phyloP scores from a whole-genome alignment of 768 basidiomycete genomes.

The Naganishia friedmannii region DNA sequence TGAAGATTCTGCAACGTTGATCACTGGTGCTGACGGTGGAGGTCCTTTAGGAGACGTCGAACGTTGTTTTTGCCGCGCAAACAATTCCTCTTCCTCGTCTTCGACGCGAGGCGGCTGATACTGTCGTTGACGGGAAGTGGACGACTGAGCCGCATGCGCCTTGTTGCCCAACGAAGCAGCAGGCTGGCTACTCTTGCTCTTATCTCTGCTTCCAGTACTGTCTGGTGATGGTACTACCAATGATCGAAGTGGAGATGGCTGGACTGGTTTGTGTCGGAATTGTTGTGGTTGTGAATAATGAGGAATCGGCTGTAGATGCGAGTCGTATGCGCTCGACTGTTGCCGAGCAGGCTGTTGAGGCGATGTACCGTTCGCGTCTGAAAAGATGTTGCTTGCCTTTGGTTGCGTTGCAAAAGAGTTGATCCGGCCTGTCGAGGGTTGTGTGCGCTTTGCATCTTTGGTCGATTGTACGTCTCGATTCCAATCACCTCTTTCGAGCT shows the following conservation, averaged over 20 bases:
- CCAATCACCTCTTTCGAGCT: constrained; percentile 40
- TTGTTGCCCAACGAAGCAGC: not conserved
- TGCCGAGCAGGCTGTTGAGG: not conserved
- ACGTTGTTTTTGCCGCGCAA: not conserved
- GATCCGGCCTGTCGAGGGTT: not conserved
- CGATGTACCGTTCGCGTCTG: not conserved
- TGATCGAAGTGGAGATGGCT: constrained; percentile 29
- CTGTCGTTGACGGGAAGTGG: not conserved
- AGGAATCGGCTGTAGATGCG: constrained; percentile 5
- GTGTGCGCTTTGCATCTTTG: not conserved
- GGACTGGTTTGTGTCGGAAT: constrained; percentile 27
- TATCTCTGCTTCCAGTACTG: not conserved
- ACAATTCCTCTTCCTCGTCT: constrained; percentile 1
- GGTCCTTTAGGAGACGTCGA: constrained; percentile 3
- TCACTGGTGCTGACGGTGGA: not conserved
- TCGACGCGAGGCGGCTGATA: constrained; percentile 18
- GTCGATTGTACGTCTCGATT: not conserved
- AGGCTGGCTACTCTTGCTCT: not conserved
- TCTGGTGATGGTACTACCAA: constrained; percentile 8
- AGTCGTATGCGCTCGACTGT: constrained; percentile 1
- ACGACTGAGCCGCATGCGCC: not conserved
- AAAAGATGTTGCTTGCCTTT: constrained; percentile 21
- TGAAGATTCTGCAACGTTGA: not conserved
- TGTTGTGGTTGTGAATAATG: not conserved
- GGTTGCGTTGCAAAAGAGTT: constrained; percentile 11